These are phyloP conservation scores for Penicillium sp. DNA, from an alignment of 2,329 filamentous ascomycete species.

Conservation along the genomic window DNA sequence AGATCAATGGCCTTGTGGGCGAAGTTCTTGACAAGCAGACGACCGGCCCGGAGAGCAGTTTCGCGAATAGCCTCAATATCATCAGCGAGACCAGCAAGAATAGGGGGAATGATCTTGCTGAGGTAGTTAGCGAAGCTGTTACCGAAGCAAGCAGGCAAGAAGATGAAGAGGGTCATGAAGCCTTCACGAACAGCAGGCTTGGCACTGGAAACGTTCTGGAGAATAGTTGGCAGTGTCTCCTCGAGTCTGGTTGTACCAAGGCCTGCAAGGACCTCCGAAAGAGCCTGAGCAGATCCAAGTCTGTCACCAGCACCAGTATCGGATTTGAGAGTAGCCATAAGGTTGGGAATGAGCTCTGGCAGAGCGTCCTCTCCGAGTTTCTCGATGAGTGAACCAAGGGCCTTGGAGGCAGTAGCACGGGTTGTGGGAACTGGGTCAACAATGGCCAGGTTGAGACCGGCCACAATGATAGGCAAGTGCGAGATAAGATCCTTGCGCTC, in stretches of 20 bases:
- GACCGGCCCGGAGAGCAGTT: slow-evolving; percentile 89
- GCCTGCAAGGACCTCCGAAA: slow-evolving; percentile 93
- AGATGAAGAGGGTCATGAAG: slow-evolving; percentile 99
- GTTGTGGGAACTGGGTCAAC: slow-evolving; percentile 97
- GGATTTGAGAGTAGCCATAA: slow-evolving; percentile 97
- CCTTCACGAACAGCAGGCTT: slow-evolving; percentile 91
- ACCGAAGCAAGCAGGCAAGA: slow-evolving; percentile 96
- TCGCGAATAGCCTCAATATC: slow-evolving; percentile 96
- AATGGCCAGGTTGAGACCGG: slow-evolving; percentile 81
- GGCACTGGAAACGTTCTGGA: slow-evolving; percentile 91
- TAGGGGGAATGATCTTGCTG: slow-evolving; percentile 90
- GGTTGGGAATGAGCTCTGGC: slow-evolving; percentile 92
- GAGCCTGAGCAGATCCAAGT: slow-evolving; percentile 91
- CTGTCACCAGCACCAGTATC: slow-evolving; percentile 95
- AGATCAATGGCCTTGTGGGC: slow-evolving; percentile 92
- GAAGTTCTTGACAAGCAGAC: slow-evolving; percentile 97
- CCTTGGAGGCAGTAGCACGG: slow-evolving; percentile 91
- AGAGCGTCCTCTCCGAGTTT: slow-evolving; percentile 96
- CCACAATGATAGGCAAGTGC: slow-evolving; percentile 88
- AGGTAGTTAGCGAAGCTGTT: slow-evolving; percentile 98
- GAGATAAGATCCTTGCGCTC: slow-evolving; percentile 91
- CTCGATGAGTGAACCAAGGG: slow-evolving; percentile 92
- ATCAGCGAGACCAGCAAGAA: slow-evolving; percentile 89
- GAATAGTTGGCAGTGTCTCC: slow-evolving; percentile 91
- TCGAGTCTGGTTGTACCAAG: slow-evolving; percentile 89